Evolutionary conservation across 768 basidiomycete species (phyloP), one percentile per base, ranked within the genome.

Genomic region (Trametes cingulata): DNA sequence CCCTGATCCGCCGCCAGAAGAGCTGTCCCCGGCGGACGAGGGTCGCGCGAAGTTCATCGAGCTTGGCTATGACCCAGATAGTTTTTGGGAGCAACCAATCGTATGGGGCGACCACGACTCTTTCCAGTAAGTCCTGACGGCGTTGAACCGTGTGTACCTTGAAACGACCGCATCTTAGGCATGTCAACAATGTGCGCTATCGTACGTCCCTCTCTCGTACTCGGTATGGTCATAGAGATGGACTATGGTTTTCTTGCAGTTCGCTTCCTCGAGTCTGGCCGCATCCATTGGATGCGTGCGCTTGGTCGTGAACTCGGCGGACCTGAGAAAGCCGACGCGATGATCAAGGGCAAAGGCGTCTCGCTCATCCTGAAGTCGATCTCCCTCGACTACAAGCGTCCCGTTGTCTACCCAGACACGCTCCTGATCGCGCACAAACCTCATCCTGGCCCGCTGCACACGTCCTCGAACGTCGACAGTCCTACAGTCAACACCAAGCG

Each of bases 31-130:
- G 14, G 65, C 57, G 9, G 72, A 73, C 35, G 75, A 79, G 47
- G 87, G 82, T 1, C 73, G 73, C 33, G 64, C 67, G 25, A 76
- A 76, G 58, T 69, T 89, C 22, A 65, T 71, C 25, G 68, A 77
- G 63, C 68, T 77, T 17, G 86, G 87, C 0, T 84, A 83, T 61
- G 86, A 90, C 68, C 78, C 83, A 2, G 64, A 71, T 25, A 88
- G 86, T n/a, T 85, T 91, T 56, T 90, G 86, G 85, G 87, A 90
- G 67, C 90, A 91, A 68, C 75, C 74, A 14, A 81, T 92, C n/a
- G 84, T 80, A 0, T 91, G 90, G 90, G 90, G 90, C 51, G 86
- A 91, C 63, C 85, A 87, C 29, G 90, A 92, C 65, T 76, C 90
- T 0, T 90, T 91, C 68, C 85, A 86, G 90, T 90, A 69, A 42